Percentiles rank a stretch among this genome's conserved stretches.
Evolutionary conservation across 2,329 filamentous ascomycete genomes (phyloP).

Genomic region (Alternaria conjuncta): DNA sequence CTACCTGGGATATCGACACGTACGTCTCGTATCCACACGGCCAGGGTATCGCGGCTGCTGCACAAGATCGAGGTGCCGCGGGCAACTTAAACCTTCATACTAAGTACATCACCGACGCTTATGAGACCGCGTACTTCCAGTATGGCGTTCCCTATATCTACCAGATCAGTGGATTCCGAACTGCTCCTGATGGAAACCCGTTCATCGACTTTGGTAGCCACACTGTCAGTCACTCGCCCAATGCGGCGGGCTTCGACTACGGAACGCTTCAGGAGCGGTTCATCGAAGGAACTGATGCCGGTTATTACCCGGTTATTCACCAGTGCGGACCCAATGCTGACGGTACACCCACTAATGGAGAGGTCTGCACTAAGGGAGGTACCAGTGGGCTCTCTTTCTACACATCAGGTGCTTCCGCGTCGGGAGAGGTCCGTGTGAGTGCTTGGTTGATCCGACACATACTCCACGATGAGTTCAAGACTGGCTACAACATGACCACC

Average conservation of each 20-base stretch:
- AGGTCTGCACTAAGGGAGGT: slow-evolving; percentile 7
- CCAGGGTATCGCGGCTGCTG: slow-evolving; percentile 11
- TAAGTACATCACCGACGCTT: slow-evolving; percentile 12
- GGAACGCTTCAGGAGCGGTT: slow-evolving; percentile 6
- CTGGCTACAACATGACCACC: slow-evolving; percentile 10
- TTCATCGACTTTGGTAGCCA: slow-evolving; percentile 14
- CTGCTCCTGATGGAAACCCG: slow-evolving; percentile 6
- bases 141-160: slow-evolving; percentile 13
- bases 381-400: slow-evolving; percentile 11
- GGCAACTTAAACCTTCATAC: slow-evolving; percentile 13
- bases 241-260: slow-evolving; percentile 4
- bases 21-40: slow-evolving; percentile 14
- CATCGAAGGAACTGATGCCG: neutral
- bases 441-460: slow-evolving; percentile 8
- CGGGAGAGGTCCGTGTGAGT: slow-evolving; percentile 11
- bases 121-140: slow-evolving; percentile 13
- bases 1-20: slow-evolving; percentile 13
- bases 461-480: slow-evolving; percentile 8
- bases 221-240: slow-evolving; percentile 14
- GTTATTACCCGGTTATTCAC: slow-evolving; percentile 6
- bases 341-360: neutral
- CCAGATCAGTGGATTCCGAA: slow-evolving; percentile 10
- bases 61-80: slow-evolving; percentile 9
- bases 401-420: slow-evolving; percentile 6
- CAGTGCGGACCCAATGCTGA: slow-evolving; percentile 9